phyloP scores from a whole-genome alignment of 2,329 filamentous ascomycete genomes.

The Exophiala lecanii-corni region DNA sequence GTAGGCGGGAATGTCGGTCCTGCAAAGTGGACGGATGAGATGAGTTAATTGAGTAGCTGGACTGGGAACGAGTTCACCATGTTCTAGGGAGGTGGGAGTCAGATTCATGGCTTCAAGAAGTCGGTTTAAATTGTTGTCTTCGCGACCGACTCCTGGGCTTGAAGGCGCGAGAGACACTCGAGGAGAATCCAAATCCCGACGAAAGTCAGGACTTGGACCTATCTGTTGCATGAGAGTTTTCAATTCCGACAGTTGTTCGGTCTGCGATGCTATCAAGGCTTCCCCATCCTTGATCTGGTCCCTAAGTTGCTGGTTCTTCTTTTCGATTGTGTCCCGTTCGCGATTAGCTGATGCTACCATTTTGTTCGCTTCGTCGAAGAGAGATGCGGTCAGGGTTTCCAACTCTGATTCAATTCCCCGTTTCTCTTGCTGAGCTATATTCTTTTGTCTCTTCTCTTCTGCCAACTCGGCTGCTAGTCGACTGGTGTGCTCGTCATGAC shows the following conservation, averaged over 20 bases:
- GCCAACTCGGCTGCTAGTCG: constrained; percentile 54
- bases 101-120: constrained; percentile 58
- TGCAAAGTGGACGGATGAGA: constrained; percentile 74
- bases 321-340: constrained; percentile 74
- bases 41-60: constrained; percentile 72
- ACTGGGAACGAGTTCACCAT: constrained; percentile 54
- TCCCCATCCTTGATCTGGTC: constrained; percentile 84
- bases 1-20: constrained; percentile 74
- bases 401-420: constrained; percentile 87
- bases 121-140: constrained; percentile 50
- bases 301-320: constrained; percentile 82
- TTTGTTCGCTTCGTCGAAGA: constrained; percentile 98
- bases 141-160: constrained; percentile 62
- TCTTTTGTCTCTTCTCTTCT: constrained; percentile 63
- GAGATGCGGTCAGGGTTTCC: constrained; percentile 79
- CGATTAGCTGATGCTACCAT: constrained; percentile 90
- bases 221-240: constrained; percentile 91
- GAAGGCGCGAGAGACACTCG: constrained; percentile 67
- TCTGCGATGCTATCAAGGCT: constrained; percentile 76
- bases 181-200: constrained; percentile 65
- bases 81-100: constrained; percentile 45
- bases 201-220: constrained; percentile 50
- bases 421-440: constrained; percentile 70
- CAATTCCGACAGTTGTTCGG: constrained; percentile 86
- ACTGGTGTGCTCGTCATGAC: constrained; percentile 68